Evolutionary conservation across 371 early-diverging fungal genomes (phyloP).

Genomic region (Lichtheimia ramosa): DNA sequence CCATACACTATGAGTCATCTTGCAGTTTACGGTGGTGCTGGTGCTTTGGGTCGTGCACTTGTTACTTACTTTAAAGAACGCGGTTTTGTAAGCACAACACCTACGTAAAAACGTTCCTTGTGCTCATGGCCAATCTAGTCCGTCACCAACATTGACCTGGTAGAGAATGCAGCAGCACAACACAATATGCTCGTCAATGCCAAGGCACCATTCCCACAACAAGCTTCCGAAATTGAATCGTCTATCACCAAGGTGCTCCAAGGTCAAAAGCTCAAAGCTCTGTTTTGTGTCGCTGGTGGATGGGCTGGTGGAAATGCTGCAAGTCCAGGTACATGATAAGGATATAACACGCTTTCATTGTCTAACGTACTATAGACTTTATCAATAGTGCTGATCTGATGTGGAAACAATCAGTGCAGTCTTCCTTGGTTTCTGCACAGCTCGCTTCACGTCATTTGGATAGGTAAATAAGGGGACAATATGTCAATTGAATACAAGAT

Average conservation of each 20-base stretch:
- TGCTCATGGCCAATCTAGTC: conserved; percentile 38
- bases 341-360: not conserved
- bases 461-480: conserved; percentile 43
- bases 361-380: conserved; percentile 50
- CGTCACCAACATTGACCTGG: conserved; percentile 80
- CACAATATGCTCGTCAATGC: conserved; percentile 63
- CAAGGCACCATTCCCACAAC: conserved; percentile 50
- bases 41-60: conserved; percentile 84
- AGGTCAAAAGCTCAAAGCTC: conserved; percentile 68
- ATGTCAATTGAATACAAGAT: not conserved
- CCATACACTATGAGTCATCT: conserved; percentile 52
- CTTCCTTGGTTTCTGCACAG: conserved; percentile 81
- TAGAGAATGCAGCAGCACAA: conserved; percentile 71
- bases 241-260: conserved; percentile 34
- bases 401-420: conserved; percentile 79
- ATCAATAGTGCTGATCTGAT: conserved; percentile 73
- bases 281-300: conserved; percentile 95
- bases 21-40: conserved; percentile 90
- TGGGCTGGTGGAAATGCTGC: conserved; percentile 95
- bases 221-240: conserved; percentile 55
- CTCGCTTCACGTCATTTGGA: conserved; percentile 78
- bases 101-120: not conserved
- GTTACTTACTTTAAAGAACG: conserved; percentile 70
- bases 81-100: conserved; percentile 62
- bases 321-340: conserved; percentile 51